Evolutionary conservation across 176 grass and related monocot species (phyloP).

Genomic region (Tuctoria greenei): DNA sequence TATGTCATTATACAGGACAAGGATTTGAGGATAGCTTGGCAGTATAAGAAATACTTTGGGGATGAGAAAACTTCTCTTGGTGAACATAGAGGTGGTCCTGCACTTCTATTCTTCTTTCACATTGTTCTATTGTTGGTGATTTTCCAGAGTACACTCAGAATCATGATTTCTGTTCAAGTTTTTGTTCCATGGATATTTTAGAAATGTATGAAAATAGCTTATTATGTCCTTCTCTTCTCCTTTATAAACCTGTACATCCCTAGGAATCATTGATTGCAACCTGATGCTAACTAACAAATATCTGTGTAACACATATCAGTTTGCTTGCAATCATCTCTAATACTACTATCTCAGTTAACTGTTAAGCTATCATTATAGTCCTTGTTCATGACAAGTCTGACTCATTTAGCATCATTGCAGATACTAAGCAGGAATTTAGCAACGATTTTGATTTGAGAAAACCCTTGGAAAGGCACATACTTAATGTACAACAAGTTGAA

Average conservation of each 20-base stretch:
- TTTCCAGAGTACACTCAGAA: neutral
- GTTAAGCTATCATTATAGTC: neutral
- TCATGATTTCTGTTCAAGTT: neutral
- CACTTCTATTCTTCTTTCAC: neutral
- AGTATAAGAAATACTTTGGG: conserved; percentile 93
- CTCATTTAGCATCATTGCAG: conserved; percentile 46
- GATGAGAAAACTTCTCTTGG: conserved; percentile 50
- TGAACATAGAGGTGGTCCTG: conserved; percentile 50
- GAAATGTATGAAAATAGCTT: neutral
- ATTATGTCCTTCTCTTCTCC: neutral
- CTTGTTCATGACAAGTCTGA: neutral
- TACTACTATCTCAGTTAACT: neutral
- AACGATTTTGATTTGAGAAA: conserved; percentile 93
- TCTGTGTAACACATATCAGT: neutral
- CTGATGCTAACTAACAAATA: neutral
- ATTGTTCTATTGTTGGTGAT: conserved; percentile 7
- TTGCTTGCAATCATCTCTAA: neutral
- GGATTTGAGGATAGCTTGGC: conserved; percentile 90
- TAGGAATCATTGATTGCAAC: neutral
- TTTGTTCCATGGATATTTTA: neutral
- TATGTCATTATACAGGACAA: conserved; percentile 60
- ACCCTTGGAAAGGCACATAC: conserved; percentile 67
- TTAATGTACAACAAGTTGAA: conserved; percentile 63
- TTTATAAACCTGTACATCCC: conserved; percentile 13
- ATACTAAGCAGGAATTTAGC: conserved; percentile 71